Conservation (phyloP, 1,284 basidiomycete species). For the Rhodotorula mucilaginosa region DNA sequence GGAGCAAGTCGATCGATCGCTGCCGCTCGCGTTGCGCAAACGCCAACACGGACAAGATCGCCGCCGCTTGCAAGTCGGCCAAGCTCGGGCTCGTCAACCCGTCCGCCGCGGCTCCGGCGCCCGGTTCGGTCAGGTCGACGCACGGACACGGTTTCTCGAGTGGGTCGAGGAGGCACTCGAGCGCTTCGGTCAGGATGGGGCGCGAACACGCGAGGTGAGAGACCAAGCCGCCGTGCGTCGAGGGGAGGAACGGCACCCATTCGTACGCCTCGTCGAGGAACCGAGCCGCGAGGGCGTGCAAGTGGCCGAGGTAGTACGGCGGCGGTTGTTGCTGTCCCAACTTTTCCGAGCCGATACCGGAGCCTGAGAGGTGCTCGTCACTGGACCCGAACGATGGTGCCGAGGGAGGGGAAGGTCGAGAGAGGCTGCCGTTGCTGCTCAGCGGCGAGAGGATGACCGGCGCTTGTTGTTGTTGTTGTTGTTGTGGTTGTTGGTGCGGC, state of each 20-base stretch:
- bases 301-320: background rate
- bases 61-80: constrained; percentile 11
- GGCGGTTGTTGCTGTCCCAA: background rate
- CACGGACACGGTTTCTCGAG: background rate
- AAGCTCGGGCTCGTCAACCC: background rate
- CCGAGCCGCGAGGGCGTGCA: background rate
- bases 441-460: background rate
- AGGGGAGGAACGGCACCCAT: constrained; percentile 17
- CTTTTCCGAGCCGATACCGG: no score
- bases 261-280: constrained; percentile 12
- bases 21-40: constrained; percentile 5
- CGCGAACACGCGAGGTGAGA: background rate
- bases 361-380: no score
- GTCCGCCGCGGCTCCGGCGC: background rate
- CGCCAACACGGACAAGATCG: constrained; percentile 8
- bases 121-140: background rate
- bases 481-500: background rate
- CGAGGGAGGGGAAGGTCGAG: background rate
- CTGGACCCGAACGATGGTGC: background rate
- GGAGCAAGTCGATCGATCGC: constrained; percentile 5
- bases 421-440: background rate
- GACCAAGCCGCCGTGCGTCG: background rate
- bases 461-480: background rate
- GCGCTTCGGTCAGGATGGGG: background rate
- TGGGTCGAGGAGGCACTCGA: constrained; percentile 13